Percentiles rank a stretch among this genome's conserved stretches.
Evolutionary conservation across 148 eudicot genomes (phyloP).

Genomic region (Vaccinium vitisidaea): DNA sequence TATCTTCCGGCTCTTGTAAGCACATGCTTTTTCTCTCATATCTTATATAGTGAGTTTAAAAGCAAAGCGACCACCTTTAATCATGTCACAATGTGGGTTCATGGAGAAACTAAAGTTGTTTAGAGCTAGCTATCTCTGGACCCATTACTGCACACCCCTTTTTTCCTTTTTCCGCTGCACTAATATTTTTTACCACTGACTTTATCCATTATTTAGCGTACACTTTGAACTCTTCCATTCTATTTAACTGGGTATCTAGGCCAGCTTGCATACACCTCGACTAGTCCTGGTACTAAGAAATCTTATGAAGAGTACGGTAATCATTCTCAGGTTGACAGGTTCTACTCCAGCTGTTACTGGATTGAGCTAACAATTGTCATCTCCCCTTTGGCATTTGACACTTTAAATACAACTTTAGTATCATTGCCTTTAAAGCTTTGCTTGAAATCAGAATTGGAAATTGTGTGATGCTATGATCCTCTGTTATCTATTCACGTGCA

Average conservation of each 20-base stretch:
- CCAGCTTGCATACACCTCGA: neutral
- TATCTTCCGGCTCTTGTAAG: neutral
- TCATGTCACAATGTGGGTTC: constrained; percentile 6
- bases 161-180: neutral
- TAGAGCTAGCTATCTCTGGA: neutral
- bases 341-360: neutral
- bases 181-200: neutral
- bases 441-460: neutral
- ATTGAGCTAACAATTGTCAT: neutral
- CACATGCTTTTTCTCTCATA: neutral
- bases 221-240: neutral
- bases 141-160: no score
- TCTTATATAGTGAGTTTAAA: neutral
- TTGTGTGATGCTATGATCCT: neutral
- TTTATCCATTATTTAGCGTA: neutral
- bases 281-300: neutral
- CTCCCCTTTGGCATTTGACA: neutral
- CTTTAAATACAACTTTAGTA: neutral
- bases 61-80: neutral
- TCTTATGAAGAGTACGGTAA: neutral
- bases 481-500: neutral
- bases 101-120: neutral
- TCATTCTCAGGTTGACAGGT: neutral
- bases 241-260: neutral
- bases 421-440: neutral